A percentile compares a stretch with the other conserved stretches of the same genome.
Conservation (phyloP, 768 basidiomycete genomes). For the Tulasnella sp. region DNA sequence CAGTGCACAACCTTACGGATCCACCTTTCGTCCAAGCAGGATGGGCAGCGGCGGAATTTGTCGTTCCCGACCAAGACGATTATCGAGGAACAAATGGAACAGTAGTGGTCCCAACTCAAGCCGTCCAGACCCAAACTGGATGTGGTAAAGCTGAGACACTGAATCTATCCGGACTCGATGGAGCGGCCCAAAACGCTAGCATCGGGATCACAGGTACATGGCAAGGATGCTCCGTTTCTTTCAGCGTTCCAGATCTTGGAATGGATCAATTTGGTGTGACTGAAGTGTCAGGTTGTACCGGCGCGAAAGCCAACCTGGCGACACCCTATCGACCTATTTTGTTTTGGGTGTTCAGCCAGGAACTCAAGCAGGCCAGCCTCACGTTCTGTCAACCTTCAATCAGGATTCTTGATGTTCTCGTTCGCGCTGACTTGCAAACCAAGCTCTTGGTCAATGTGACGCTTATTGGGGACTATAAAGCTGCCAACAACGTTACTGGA, state of each 20-base stretch:
- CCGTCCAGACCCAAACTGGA: background rate
- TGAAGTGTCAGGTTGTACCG: background rate
- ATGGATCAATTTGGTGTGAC: conserved; percentile 2
- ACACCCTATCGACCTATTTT: conserved; percentile 7
- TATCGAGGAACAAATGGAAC: background rate
- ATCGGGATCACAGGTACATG: too few species aligned
- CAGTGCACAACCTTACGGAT: conserved; percentile 4
- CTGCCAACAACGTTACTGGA: conserved; percentile 9
- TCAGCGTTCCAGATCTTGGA: background rate
- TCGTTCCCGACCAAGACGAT: background rate
- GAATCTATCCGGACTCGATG: too few species aligned
- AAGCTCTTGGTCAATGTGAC: background rate
- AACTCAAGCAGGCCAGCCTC: background rate
- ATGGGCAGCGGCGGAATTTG: conserved; percentile 11
- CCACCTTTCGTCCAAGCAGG: conserved; percentile 1
- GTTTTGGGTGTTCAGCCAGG: conserved; percentile 9
- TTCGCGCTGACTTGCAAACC: conserved; percentile 1
- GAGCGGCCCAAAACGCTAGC: too few species aligned
- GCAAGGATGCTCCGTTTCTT: background rate
- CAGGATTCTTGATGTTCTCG: conserved; percentile 2
- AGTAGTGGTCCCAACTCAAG: background rate
- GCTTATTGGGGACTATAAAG: background rate
- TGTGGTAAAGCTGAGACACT: background rate
- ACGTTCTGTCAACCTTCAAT: conserved; percentile 7
- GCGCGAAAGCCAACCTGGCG: background rate